These are phyloP conservation scores for Yamadazyma takamatsuzukensis DNA, from an alignment of 805 yeast species.

Conservation along the genomic window DNA sequence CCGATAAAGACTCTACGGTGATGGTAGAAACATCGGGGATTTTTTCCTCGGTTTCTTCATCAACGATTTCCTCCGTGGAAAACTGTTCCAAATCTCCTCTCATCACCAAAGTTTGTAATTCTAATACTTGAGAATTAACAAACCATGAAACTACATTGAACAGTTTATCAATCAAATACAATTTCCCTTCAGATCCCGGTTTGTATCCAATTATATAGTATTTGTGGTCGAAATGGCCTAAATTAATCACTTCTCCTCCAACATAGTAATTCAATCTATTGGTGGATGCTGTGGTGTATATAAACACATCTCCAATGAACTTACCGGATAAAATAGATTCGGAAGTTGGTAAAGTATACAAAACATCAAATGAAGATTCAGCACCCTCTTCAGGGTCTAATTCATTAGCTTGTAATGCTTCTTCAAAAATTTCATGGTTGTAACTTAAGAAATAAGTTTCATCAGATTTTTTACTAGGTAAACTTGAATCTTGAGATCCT, in stretches of 20 bases:
- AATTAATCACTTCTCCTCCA: slow-evolving; percentile 88
- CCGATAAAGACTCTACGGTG: slow-evolving; percentile 56
- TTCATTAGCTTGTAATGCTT: slow-evolving; percentile 54
- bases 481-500: slow-evolving; percentile 14
- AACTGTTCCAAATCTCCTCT: slow-evolving; percentile 87
- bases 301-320: slow-evolving; percentile 97
- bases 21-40: slow-evolving; percentile 35
- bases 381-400: slow-evolving; percentile 83
- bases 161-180: slow-evolving; percentile 89
- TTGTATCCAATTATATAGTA: slow-evolving; percentile 86
- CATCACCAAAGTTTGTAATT: slow-evolving; percentile 91
- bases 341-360: slow-evolving; percentile 63
- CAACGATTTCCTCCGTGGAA: slow-evolving; percentile 24
- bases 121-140: slow-evolving; percentile 81
- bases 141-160: slow-evolving; percentile 77
- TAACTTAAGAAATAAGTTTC: slow-evolving; percentile 76
- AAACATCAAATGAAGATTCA: slow-evolving; percentile 79
- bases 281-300: slow-evolving; percentile 75
- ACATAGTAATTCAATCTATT: slow-evolving; percentile 91
- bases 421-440: slow-evolving; percentile 62
- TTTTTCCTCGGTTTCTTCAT: slow-evolving; percentile 37
- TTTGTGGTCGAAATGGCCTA: slow-evolving; percentile 88
- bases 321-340: slow-evolving; percentile 85
- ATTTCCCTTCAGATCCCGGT: slow-evolving; percentile 77
- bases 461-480: slow-evolving; percentile 34